Percentiles rank a stretch among this genome's conserved stretches.
phyloP scores from a whole-genome alignment of 2,329 filamentous ascomycete species.

The Fusarium chaquense region DNA sequence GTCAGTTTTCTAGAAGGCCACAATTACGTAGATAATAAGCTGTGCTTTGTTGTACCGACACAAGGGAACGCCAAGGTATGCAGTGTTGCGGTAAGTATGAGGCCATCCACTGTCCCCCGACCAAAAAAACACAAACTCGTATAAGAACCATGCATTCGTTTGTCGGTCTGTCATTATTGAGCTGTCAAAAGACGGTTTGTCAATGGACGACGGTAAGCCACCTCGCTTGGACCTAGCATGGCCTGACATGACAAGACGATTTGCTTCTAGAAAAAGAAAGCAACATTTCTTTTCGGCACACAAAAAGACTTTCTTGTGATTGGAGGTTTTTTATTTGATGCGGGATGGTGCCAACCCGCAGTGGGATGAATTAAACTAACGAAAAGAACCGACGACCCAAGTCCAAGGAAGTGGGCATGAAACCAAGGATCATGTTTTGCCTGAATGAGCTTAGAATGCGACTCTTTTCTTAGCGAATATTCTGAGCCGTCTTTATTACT shows the following conservation, averaged over 20 bases:
- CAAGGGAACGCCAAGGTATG: conserved; percentile 1
- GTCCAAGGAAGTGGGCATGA: neutral
- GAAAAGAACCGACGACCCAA: neutral
- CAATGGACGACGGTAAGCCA: neutral
- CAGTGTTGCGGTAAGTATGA: neutral
- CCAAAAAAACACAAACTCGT: neutral
- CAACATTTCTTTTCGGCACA: neutral
- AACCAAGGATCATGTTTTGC: neutral
- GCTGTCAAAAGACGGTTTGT: neutral
- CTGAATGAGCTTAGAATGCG: neutral
- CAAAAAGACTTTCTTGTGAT: neutral
- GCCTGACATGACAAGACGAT: neutral
- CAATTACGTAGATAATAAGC: too few relatives aligned
- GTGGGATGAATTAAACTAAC: neutral
- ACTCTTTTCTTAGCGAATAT: neutral
- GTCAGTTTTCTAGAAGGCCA: neutral
- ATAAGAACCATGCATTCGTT: neutral
- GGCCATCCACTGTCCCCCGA: neutral
- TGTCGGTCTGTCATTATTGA: neutral
- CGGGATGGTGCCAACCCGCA: conserved; percentile 1
- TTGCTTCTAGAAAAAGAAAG: neutral
- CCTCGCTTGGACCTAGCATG: neutral
- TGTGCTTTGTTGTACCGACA: neutral
- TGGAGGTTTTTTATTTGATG: conserved; percentile 6
- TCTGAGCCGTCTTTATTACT: neutral